Percentiles rank a stretch among this genome's conserved stretches.
phyloP scores from a whole-genome alignment of 2,329 filamentous ascomycete species.

The Apiospora marii region DNA sequence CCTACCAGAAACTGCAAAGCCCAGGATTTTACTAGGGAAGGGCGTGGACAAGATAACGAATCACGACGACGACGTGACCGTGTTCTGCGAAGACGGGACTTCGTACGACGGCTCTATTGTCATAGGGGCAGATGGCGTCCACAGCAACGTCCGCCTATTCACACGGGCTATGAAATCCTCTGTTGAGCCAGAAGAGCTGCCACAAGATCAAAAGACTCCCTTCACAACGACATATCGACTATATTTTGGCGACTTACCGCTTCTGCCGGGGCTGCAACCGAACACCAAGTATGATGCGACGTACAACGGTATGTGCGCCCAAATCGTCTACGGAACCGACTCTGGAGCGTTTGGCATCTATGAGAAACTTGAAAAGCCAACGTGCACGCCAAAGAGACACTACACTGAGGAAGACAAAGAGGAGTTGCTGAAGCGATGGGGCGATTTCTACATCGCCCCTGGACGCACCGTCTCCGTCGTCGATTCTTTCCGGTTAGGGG shows the following conservation, averaged over 20 bases:
- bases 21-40: slow-evolving; percentile 25
- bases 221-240: neutral
- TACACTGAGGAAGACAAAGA: slow-evolving; percentile 33
- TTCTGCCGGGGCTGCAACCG: neutral
- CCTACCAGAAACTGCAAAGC: slow-evolving; percentile 28
- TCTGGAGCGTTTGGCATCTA: neutral
- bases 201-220: neutral
- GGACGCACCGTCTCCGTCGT: neutral
- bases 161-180: neutral
- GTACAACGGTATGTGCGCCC: neutral
- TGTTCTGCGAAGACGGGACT: slow-evolving; percentile 43
- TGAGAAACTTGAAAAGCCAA: slow-evolving; percentile 14
- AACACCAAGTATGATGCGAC: slow-evolving; percentile 8
- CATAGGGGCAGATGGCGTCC: slow-evolving; percentile 51
- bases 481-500: neutral
- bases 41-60: slow-evolving; percentile 22
- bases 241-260: neutral
- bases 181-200: slow-evolving; percentile 32
- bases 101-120: slow-evolving; percentile 47
- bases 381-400: slow-evolving; percentile 40
- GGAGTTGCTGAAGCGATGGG: neutral
- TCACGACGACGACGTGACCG: slow-evolving; percentile 2
- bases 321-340: neutral
- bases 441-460: neutral
- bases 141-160: slow-evolving; percentile 25